A percentile compares a stretch with the other conserved stretches of the same genome.
phyloP scores from a whole-genome alignment of 2,329 filamentous ascomycete genomes.

The Ascochyta koolunga region DNA sequence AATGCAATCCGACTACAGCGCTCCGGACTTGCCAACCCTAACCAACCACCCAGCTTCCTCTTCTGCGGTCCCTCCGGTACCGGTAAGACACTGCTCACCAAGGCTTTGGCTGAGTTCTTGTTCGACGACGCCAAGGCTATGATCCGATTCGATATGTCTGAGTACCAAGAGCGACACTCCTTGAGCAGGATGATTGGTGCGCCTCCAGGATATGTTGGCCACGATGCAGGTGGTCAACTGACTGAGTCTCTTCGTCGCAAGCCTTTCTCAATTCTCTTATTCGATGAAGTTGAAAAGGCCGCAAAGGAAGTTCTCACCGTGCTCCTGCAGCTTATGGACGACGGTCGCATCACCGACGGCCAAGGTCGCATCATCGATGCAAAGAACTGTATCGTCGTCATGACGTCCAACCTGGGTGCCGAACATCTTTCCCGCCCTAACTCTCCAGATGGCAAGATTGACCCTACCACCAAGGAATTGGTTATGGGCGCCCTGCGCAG shows the following conservation, averaged over 20 bases:
- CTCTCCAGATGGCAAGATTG: conserved; percentile 81
- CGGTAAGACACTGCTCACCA: conserved; percentile 95
- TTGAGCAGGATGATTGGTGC: conserved; percentile 97
- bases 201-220: conserved; percentile 94
- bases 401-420: conserved; percentile 97
- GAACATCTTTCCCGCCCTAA: conserved; percentile 87
- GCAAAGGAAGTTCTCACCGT: conserved; percentile 97
- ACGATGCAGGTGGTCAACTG: conserved; percentile 93
- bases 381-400: conserved; percentile 97
- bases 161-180: conserved; percentile 96
- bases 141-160: conserved; percentile 99
- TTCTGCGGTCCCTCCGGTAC: conserved; percentile 99
- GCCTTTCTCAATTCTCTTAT: conserved; percentile 96
- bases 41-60: conserved; percentile 95
- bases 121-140: conserved; percentile 97
- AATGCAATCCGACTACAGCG: conserved; percentile 96
- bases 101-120: conserved; percentile 94
- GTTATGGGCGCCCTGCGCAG: conserved; percentile 90
- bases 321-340: conserved; percentile 98
- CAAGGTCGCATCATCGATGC: conserved; percentile 95
- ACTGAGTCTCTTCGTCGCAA: conserved; percentile 92
- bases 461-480: conserved; percentile 81
- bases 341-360: conserved; percentile 96
- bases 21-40: conserved; percentile 92
- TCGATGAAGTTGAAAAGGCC: conserved; percentile 98